Base-by-base conservation (phyloP, 192 early-diverging fungal species). In the Coemansia sp. region DNA sequence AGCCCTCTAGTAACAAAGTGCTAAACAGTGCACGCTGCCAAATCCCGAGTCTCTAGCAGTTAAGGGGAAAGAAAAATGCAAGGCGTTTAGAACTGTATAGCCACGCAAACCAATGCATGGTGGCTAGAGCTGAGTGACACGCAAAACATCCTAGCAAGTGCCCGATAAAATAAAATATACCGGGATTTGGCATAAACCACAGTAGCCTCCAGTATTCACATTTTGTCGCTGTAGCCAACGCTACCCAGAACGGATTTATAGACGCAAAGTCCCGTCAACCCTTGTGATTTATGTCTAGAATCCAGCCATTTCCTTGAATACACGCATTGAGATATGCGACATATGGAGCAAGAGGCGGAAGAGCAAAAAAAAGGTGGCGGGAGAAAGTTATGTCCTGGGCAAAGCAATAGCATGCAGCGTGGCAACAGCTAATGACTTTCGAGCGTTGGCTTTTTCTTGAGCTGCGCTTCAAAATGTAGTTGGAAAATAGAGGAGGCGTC, bases 101-200 rank as follows among this genome's bases (percentile, higher is more conserved):
- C 26, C 53, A 33, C 16, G 5, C n/a, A 50, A 26, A 26, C 9
- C 23, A 28, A 31, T 56, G 53, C 53, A 56, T 56, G 53, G 53
- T 56, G 53, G 53, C 53, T 56, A 56, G 33, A 34, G 53, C 53
- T 56, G 53, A 56, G 53, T 56, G 53, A 56, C 53, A 56, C 26
- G 33, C 14, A 34, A 28, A 16, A 34, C n/a, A 35, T 56, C 53
- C 31, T 56, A 34, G 53, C n/a, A 25, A 56, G 53, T 56, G 53
- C 33, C n/a, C 6, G 13, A 56, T 7, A 34, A 28, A 34, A 34
- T n/a, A 34, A 31, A 31, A 34, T 34, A 18, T n/a, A 34, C 48
- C 13, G 23, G 23, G 48, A 9, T 52, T 33, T 33, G 18, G 6
- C 11, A 16, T 34, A 16, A 6, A 56, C 25, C n/a, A 7, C n/a